These are phyloP conservation scores for Blechomonas ayalai DNA, from an alignment of 208 protist species.

Conservation along the genomic window DNA sequence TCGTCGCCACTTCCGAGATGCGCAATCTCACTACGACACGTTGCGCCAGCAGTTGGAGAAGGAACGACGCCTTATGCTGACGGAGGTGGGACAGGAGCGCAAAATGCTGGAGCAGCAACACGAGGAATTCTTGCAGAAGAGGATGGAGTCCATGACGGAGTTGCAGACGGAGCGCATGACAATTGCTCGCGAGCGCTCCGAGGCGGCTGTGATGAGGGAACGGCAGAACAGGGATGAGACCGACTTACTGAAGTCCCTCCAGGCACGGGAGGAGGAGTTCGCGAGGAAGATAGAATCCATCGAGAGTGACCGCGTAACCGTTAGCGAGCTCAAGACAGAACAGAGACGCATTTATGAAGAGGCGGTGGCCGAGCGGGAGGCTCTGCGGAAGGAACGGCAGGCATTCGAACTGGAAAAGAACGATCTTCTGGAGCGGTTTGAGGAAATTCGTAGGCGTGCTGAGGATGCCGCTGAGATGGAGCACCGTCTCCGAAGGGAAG, in stretches of 20 bases:
- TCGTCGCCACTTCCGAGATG: slow-evolving; percentile 45
- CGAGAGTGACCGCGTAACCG: slow-evolving; percentile 51
- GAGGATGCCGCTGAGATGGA: slow-evolving; percentile 53
- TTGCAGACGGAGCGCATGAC: slow-evolving; percentile 71
- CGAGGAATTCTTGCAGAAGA: slow-evolving; percentile 68
- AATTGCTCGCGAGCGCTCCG: slow-evolving; percentile 56
- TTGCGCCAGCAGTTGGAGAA: slow-evolving; percentile 74
- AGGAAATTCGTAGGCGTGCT: slow-evolving; percentile 50
- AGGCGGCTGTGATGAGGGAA: slow-evolving; percentile 61
- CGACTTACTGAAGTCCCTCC: slow-evolving; percentile 60
- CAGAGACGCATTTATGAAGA: slow-evolving; percentile 42
- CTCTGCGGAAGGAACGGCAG: slow-evolving; percentile 57
- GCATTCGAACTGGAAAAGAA: slow-evolving; percentile 77
- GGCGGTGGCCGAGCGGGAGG: slow-evolving; percentile 43
- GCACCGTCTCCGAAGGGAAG: slow-evolving; percentile 38
- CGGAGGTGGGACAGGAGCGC: slow-evolving; percentile 73
- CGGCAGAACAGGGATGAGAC: slow-evolving; percentile 75
- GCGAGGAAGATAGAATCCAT: slow-evolving; percentile 48
- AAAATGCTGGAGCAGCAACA: slow-evolving; percentile 79
- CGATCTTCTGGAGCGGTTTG: slow-evolving; percentile 61
- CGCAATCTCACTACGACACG: slow-evolving; percentile 70
- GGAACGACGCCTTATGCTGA: slow-evolving; percentile 67
- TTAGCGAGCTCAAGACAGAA: slow-evolving; percentile 46
- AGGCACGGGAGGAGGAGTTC: slow-evolving; percentile 67
- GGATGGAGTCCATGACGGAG: slow-evolving; percentile 64